A percentile compares a stretch with the other conserved stretches of the same genome.
Evolutionary conservation across 73 alveolate species (phyloP).

Genomic region (Tetrahymena thermophila): DNA sequence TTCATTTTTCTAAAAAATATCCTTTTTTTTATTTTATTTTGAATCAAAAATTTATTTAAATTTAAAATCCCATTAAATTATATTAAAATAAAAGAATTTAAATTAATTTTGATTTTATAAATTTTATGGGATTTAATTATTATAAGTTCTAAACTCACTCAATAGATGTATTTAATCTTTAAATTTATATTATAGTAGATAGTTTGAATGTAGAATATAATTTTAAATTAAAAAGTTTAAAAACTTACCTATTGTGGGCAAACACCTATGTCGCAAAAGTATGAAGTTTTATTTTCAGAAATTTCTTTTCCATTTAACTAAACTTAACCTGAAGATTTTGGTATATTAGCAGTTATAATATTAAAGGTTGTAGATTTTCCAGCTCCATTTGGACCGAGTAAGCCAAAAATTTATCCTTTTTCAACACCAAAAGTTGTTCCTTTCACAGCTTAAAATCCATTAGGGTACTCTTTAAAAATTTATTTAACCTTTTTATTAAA

Average conservation of each 20-base stretch:
- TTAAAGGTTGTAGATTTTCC: slow-evolving; percentile 91
- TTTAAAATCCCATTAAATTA: no score
- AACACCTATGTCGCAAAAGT: neutral
- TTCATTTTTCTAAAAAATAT: no score
- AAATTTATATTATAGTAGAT: no score
- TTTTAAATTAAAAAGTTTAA: neutral
- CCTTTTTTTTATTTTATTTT: no score
- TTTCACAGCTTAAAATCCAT: slow-evolving; percentile 70
- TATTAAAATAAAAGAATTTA: no score
- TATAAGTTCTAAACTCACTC: no score
- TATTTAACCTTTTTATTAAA: slow-evolving; percentile 9
- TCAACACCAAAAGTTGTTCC: slow-evolving; percentile 70
- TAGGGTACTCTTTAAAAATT: slow-evolving; percentile 37
- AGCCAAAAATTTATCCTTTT: slow-evolving; percentile 70
- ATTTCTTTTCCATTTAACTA: neutral
- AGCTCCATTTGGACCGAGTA: slow-evolving; percentile 91
- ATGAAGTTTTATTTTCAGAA: slow-evolving; percentile 1
- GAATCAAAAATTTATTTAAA: no score
- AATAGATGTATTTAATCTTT: no score
- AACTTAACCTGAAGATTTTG: slow-evolving; percentile 16
- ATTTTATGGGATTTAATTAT: no score
- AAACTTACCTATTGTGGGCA: neutral
- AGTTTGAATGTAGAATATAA: no score
- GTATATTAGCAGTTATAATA: slow-evolving; percentile 52
- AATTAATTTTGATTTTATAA: no score